Evolutionary conservation across 495 filamentous ascomycete species (phyloP), one percentile per base, ranked within the genome.

Genomic region (Aspergillus mulundensis): DNA sequence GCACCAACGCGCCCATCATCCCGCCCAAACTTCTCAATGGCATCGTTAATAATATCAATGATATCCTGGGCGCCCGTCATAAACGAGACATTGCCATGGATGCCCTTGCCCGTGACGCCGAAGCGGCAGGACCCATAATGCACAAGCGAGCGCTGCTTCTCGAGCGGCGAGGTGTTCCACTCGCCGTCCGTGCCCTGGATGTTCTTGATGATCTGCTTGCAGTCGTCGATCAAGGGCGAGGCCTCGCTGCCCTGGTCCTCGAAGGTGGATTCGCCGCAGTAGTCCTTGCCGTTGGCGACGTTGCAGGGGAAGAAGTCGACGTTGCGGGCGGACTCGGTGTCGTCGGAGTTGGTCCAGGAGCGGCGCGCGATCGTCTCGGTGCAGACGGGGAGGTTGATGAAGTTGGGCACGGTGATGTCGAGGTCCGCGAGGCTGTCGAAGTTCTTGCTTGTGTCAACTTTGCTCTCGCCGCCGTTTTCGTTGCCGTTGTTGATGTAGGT

Each of bases 371-470:
- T 39, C 30, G 42, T 40, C 30, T 59, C 25, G 25, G 61, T 66
- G 57, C 71, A 72, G 0, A 71, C 66, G 24, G 72, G 69, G 2
- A 75, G 47, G 32, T 36, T 7, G 32, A 73, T 60, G 55, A 59
- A 68, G 30, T 64, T 65, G 7, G 68, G 61, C 0, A 60, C 63
- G 20, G 63, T 69, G 48, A 69, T 48, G 49, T 36, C 70, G 60
- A 25, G 18, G 7, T 63, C 54, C 20, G 44, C n/a, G 18, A 71
- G 59, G 20, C 60, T 54, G 5, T 64, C 30, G 25, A 59, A 14
- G 38, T 57, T 61, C 53, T 64, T 47, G 43, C 19, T 30, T 4
- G 61, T 60, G 54, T 72, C 60, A 1, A 61, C 55, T 5, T 54
- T 18, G 5, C 11, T 18, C 14, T 54, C 64, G 23, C 62, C 66